A percentile compares a stretch with the other conserved stretches of the same genome.
Conservation (phyloP, 2,329 filamentous ascomycete genomes). For the Aspergillus fischeri region DNA sequence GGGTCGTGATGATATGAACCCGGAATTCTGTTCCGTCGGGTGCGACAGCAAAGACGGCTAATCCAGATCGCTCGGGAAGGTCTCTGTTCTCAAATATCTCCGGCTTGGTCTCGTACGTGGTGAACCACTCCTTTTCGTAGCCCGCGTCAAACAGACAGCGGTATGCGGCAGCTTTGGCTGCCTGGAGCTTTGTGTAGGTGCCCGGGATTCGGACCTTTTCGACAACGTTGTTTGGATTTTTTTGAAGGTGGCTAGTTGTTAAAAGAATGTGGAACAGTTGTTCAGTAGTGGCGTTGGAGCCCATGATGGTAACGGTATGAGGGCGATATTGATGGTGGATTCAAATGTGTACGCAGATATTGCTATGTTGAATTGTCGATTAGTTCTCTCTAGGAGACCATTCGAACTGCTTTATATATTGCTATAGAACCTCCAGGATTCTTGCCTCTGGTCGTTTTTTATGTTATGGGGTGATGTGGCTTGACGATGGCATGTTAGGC, state of each 20-base stretch:
- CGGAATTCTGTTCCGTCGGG: conserved; percentile 24
- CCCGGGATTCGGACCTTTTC: conserved; percentile 24
- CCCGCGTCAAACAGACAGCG: conserved; percentile 26
- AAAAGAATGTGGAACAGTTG: conserved; percentile 25
- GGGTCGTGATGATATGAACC: conserved; percentile 21
- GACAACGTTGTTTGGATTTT: conserved; percentile 20
- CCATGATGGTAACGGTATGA: neutral
- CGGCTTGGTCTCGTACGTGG: conserved; percentile 18
- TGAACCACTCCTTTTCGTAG: conserved; percentile 27
- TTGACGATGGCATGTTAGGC: neutral
- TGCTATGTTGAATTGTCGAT: too few relatives aligned
- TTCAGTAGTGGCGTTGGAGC: neutral
- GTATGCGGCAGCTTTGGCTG: conserved; percentile 24
- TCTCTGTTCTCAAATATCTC: conserved; percentile 11
- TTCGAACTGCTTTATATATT: too few relatives aligned
- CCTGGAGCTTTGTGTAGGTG: conserved; percentile 19
- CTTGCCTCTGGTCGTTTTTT: too few relatives aligned
- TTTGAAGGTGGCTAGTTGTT: conserved; percentile 18
- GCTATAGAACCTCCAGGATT: too few relatives aligned
- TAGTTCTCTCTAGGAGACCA: too few relatives aligned
- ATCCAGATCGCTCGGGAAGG: conserved; percentile 7
- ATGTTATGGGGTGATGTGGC: too few relatives aligned
- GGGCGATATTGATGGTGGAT: too few relatives aligned
- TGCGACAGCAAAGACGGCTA: conserved; percentile 20
- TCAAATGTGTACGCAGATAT: too few relatives aligned